Base-by-base conservation (phyloP, 805 yeast species). In the Torulaspora maleeae region DNA sequence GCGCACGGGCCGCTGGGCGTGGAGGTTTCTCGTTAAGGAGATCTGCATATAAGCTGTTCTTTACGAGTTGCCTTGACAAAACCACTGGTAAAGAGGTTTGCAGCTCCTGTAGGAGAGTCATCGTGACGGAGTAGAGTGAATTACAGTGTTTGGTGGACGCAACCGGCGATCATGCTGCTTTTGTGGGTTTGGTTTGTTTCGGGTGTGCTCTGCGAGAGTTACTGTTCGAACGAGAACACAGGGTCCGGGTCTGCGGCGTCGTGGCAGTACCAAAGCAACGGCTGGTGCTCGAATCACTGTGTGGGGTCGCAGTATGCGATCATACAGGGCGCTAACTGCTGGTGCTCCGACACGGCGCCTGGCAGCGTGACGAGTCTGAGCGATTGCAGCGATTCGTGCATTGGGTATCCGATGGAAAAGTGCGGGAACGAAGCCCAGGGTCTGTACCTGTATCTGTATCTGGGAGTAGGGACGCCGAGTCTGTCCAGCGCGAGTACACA, bases 291-390 rank as follows among this genome's bases (percentile, higher is more conserved):
- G 27, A 35, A 43, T 11, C 44, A 39, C 12, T 60, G 64, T 28
- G 28, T 27, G 1, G 61, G 56, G 0, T 57, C 54, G 46, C 36
- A 47, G 17, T 61, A 50, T 41, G 66, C 64, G 5, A 47, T 61
- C 3, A 49, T 61, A 11, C 63, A 60, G 43, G 53, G 47, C 7
- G 20, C 37, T 15, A 30, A 52, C 20, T 61, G 66, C 45, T 60
- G 65, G 65, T 61, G 66, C 36, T 42, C 59, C 1, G 49, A 60
- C 28, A 9, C 36, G 1, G 40, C 36, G 10, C 65, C 66, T 3
- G 16, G 45, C 3, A 19, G 55, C 19, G 27, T 38, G 20, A 50
- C 53, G 2, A 43, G 56, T 5, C 43, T 56, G 17, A 40, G 41
- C 10, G 32, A 52, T 10, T 61, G 66, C 43, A 44, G 50, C 34